Base-by-base conservation (phyloP, 176 grass and related monocot genomes). In the Carex scoparia region DNA sequence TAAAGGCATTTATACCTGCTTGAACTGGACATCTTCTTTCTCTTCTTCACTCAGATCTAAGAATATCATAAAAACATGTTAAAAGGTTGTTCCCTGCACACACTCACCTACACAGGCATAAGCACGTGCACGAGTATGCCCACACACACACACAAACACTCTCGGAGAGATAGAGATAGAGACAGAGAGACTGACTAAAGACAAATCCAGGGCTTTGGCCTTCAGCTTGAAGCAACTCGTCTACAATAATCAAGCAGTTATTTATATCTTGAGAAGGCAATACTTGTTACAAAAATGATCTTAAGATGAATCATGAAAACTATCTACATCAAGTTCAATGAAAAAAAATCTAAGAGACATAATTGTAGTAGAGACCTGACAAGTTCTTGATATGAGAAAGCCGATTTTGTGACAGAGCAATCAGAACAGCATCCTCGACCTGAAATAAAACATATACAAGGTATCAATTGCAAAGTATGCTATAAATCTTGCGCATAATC, bases 401-500 rank as follows among this genome's bases (percentile, higher is more conserved):
- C 60, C 93, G 89, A 80, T 92, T 86, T 92, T 92, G 89, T 78
- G 91, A 86, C 92, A 98, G 86, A 90, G 91, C 81, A 89, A 95
- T 87, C 85, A 95, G 77, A 73, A 98, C 78, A 79, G 95, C 93
- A 84, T 95, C 95, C 84, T 98, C 93, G 80, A 98, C 93, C 95
- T 98, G 90, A 87, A 28, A 95, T 90, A 87, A 64, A 48, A 51
- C 80, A 67, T 84, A 64, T 61, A 84, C 31, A 54, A 79, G 72
- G 63, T 79, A 66, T 42, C 15, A 86, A 87, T 79, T 37, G 57
- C 65, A 6, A 90, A 67, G 78, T 28, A 84, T 2, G 70, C 75
- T 81, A 44, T 62, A 5, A 62, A 80, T 49, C 69, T 67, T 80
- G n/a, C 42, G 31, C 4, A 33, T 51, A 66, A 85, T 54, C 85